Conservation (phyloP, 345 rosid species). For the Zanthoxylum bungeanum region DNA sequence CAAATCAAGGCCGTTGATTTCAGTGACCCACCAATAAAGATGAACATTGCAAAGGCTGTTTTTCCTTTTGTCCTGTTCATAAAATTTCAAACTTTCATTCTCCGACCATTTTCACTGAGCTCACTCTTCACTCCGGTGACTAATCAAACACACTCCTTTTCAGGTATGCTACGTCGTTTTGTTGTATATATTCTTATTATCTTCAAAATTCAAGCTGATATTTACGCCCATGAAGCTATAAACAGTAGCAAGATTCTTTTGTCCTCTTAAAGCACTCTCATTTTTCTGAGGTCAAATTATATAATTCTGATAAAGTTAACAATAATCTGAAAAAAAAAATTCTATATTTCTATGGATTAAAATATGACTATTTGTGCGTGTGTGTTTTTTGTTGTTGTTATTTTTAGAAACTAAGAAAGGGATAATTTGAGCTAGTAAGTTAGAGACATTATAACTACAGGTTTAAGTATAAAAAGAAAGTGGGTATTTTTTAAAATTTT, state of each 20-base stretch:
- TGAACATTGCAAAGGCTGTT: conserved; percentile 1
- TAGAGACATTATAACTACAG: not conserved
- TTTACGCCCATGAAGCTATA: not conserved
- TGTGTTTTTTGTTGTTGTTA: not conserved
- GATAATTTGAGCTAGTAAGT: not conserved
- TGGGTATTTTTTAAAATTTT: not conserved
- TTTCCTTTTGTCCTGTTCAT: not conserved
- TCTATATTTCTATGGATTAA: no score
- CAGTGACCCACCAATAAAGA: not conserved
- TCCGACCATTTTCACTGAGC: not conserved
- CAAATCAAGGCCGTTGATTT: conserved; percentile 7
- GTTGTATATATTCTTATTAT: not conserved
- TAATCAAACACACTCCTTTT: not conserved
- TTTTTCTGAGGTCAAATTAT: not conserved
- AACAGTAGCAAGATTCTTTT: not conserved
- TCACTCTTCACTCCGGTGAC: conserved; percentile 1
- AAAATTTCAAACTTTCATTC: conserved; percentile 16
- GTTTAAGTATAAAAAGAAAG: not conserved
- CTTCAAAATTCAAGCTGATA: not conserved
- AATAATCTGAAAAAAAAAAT: not conserved
- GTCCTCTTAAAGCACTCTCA: not conserved
- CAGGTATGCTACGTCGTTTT: conserved; percentile 5
- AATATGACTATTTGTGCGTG: not conserved
- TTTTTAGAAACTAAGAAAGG: not conserved
- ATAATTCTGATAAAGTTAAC: not conserved